Base-by-base conservation (phyloP, 2,329 filamentous ascomycete genomes). In the Microdochium paspali region DNA sequence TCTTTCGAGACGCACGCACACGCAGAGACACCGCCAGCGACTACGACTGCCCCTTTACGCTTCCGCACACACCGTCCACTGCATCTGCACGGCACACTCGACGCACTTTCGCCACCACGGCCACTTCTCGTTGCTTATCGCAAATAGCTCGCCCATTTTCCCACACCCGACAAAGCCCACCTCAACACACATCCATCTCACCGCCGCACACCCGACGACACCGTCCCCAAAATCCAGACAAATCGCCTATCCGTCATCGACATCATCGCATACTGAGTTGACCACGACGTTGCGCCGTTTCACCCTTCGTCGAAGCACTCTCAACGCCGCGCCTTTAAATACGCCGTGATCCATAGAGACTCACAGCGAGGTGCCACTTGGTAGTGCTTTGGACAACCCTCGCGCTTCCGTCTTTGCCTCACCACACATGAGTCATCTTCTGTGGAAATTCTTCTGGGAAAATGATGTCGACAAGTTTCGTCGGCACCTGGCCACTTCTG, bases 361-460 rank as follows among this genome's bases (percentile, higher is more conserved):
- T 85, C 84, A 89, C 83, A 87, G 88, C 87, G 85, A 94, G 89
- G 88, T 84, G 85, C 78, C 67, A 24, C 66, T 71, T 75, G 71
- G 70, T 76, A 79, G 72, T 69, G 72, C 56, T 66, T 63, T 64
- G 63, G 66, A 66, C 67, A 61, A 64, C 57, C 56, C 51, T 60
- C 58, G 26, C n/a, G n/a, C n/a, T 59, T 54, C 57, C 53, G 53
- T 12, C 13, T 4, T 18, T 52, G 47, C 55, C 53, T 60, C 56
- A 58, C 67, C 65, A 71, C 82, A 81, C 82, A 93, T 97, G 91
- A 97, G 88, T 84, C 85, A 90, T 74, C 80, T 86, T 80, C 82
- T 98, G 68, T 96, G 91, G 91, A 90, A 90, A 79, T 88, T 81
- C 67, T 97, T 91, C 67, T 85, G 94, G 76, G 86, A 96, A 82